Evolutionary conservation across 1,284 basidiomycete genomes (phyloP).

Genomic region (Schizophyllum commune): DNA sequence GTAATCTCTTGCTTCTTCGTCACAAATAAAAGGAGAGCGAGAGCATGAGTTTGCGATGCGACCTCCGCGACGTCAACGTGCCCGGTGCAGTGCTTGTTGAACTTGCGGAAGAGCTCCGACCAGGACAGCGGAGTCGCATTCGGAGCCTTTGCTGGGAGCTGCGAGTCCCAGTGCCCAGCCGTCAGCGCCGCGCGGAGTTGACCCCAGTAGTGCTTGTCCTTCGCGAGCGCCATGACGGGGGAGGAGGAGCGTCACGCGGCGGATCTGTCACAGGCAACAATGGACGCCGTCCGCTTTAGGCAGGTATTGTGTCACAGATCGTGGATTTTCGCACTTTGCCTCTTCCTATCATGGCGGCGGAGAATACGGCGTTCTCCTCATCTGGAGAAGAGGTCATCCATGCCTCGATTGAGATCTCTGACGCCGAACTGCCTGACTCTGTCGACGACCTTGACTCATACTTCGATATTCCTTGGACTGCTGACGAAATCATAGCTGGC

Average conservation of each 20-base stretch:
- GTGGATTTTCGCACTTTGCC: background rate
- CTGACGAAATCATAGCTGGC: slow-evolving; percentile 7
- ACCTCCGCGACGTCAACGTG: slow-evolving; percentile 55
- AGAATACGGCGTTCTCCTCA: slow-evolving; percentile 6
- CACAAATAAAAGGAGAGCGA: slow-evolving; percentile 50
- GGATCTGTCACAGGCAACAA: background rate
- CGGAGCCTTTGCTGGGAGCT: slow-evolving; percentile 53
- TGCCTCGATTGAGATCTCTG: slow-evolving; percentile 6
- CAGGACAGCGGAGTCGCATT: slow-evolving; percentile 58
- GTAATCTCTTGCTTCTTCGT: slow-evolving; percentile 36
- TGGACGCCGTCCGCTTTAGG: background rate
- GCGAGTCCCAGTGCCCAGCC: slow-evolving; percentile 59
- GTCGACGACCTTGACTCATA: slow-evolving; percentile 8
- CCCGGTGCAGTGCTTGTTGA: slow-evolving; percentile 76
- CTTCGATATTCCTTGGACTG: slow-evolving; percentile 12
- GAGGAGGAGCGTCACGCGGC: background rate
- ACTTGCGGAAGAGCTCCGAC: slow-evolving; percentile 80
- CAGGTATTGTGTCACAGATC: background rate
- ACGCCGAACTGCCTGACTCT: slow-evolving; percentile 1
- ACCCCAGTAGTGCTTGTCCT: slow-evolving; percentile 67
- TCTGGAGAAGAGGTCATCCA: slow-evolving; percentile 13
- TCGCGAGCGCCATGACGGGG: slow-evolving; percentile 18
- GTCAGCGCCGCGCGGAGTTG: slow-evolving; percentile 63
- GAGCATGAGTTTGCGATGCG: slow-evolving; percentile 55
- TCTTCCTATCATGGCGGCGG: background rate